Base-by-base conservation (phyloP, 2,329 filamentous ascomycete genomes). In the Xylariaceae sp. region DNA sequence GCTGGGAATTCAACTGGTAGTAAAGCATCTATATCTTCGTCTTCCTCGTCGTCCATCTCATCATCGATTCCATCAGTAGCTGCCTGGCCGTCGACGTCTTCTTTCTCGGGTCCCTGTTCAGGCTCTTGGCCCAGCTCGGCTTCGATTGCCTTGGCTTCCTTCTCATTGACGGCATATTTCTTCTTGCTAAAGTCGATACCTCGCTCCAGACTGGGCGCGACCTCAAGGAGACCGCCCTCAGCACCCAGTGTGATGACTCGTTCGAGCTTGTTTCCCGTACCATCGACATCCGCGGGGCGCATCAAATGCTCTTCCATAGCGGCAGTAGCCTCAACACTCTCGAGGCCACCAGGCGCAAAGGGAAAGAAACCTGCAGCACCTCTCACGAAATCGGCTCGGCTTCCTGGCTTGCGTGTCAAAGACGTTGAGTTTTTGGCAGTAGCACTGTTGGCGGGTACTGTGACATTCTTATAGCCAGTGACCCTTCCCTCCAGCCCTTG, bases 341-440 rank as follows among this genome's bases (percentile, higher is more conserved):
- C 92, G 13, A 97, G 72, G 1, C 94, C 94, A 50, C 92, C 92
- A 1, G 93, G 93, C 0, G 91, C 87, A 71, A 97, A 97, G 0
- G 93, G 93, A 54, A 96, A 95, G 73, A 95, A 97, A 0, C 93
- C 93, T 7, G 92, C 90, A 34, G 89, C 92, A 13, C 94, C 94
- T 55, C 93, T 82, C 12, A 97, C 92, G 70, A 97, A 96, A 45
- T 97, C 92, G 31, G 89, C 90, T 56, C 89, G 83, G 51, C 84
- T 86, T 13, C 90, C 93, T 3, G 93, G 93, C 66, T 95, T 95
- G 42, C 94, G 83, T 14, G 89, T 75, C 39, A 97, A 77, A 5
- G 91, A 96, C 0, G 92, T 97, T 2, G 91, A 97, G 66, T 96
- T 96, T 73, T 97, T 99, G 44, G 91, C 93, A 14, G 89, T 97